phyloP scores from a whole-genome alignment of 192 early-diverging fungal genomes.

The Dimargaris xerosporica region DNA sequence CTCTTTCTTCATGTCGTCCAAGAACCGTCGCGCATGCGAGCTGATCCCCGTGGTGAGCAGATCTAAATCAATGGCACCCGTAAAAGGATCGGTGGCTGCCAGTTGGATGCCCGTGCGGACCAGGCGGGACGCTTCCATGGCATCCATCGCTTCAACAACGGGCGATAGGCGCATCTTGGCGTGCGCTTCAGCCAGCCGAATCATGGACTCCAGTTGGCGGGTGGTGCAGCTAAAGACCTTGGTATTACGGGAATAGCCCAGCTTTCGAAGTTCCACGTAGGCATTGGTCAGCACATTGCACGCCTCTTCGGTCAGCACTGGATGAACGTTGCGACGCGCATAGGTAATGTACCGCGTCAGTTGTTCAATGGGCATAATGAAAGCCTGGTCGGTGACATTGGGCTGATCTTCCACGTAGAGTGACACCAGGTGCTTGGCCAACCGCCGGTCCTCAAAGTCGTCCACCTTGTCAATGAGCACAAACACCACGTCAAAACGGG shows the following conservation, averaged over 20 bases:
- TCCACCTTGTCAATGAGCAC: conserved; percentile 82
- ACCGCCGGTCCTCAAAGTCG: conserved; percentile 65
- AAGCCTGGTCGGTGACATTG: not conserved
- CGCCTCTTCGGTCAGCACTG: conserved; percentile 65
- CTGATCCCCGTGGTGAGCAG: conserved; percentile 77
- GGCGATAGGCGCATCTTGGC: conserved; percentile 75
- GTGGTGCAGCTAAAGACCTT: conserved; percentile 75
- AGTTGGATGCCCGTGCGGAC: conserved; percentile 81
- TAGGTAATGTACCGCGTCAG: conserved; percentile 89
- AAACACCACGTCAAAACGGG: conserved; percentile 89
- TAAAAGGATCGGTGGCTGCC: conserved; percentile 81
- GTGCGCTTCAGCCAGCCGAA: conserved; percentile 84
- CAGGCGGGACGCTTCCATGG: conserved; percentile 75
- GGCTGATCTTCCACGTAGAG: conserved; percentile 64
- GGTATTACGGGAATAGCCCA: conserved; percentile 32
- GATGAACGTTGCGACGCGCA: conserved; percentile 58
- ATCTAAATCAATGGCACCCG: conserved; percentile 88
- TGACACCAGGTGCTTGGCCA: conserved; percentile 77
- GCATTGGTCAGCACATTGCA: conserved; percentile 52
- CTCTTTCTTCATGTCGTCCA: conserved; percentile 40
- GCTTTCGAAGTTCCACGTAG: conserved; percentile 70
- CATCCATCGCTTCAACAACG: conserved; percentile 63
- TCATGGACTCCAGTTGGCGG: conserved; percentile 93
- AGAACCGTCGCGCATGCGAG: conserved; percentile 48
- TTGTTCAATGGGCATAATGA: conserved; percentile 48